These are phyloP conservation scores for Mycosphaerelloides madeirae DNA, from an alignment of 2,329 filamentous ascomycete genomes.

Conservation along the genomic window DNA sequence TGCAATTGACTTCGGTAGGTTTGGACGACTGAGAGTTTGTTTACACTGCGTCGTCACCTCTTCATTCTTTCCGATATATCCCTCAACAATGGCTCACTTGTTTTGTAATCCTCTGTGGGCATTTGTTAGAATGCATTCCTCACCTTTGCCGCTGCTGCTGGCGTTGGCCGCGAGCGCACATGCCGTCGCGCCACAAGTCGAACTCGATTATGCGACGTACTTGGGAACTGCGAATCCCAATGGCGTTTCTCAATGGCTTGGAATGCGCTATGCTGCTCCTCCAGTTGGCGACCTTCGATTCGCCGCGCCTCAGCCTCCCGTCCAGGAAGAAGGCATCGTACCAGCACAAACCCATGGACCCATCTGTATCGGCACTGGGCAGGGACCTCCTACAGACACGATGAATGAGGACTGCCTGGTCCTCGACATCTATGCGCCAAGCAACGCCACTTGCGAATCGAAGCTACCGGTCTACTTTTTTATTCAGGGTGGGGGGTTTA, in stretches of 20 bases:
- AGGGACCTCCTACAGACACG: constrained; percentile 28
- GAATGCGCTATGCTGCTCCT: constrained; percentile 68
- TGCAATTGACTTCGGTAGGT: no score
- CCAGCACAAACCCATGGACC: constrained; percentile 47
- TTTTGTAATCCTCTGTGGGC: no score
- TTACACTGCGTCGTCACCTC: no score
- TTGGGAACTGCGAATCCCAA: constrained; percentile 51
- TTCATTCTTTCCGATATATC: no score
- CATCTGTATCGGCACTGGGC: constrained; percentile 33
- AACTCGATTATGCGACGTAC: constrained; percentile 65
- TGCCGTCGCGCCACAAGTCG: constrained; percentile 45
- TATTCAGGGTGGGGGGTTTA: constrained; percentile 48
- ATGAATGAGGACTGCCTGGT: constrained; percentile 65
- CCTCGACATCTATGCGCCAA: constrained; percentile 60
- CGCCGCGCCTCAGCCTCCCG: constrained; percentile 60
- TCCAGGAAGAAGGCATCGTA: constrained; percentile 42
- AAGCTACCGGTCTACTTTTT: constrained; percentile 64
- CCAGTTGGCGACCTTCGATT: constrained; percentile 65
- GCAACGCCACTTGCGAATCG: constrained; percentile 44
- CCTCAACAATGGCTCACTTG: no score
- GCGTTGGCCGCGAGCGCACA: not conserved
- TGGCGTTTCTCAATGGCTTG: constrained; percentile 67
- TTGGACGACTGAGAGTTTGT: no score
- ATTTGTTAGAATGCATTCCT: no score
- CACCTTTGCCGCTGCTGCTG: not conserved